These are phyloP conservation scores for Xylariaceae sp. DNA, from an alignment of 2,329 filamentous ascomycete species.

Conservation along the genomic window DNA sequence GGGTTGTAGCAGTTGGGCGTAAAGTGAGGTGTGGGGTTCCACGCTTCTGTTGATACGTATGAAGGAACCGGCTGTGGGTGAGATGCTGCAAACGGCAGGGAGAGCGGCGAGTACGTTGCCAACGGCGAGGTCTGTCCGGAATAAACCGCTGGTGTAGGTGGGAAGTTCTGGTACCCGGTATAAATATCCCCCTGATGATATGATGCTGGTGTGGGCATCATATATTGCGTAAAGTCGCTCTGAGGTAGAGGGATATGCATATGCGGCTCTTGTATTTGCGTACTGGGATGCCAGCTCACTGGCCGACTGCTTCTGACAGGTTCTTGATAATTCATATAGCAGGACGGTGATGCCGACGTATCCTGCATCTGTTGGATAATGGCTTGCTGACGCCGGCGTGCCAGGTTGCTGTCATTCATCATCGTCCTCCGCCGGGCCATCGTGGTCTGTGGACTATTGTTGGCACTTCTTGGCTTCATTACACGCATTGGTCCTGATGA, in stretches of 20 bases:
- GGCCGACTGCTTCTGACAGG: slow-evolving; percentile 48
- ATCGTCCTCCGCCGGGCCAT: slow-evolving; percentile 52
- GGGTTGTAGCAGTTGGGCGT: slow-evolving; percentile 23
- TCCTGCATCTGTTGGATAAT: slow-evolving; percentile 33
- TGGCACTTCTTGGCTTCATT: slow-evolving; percentile 62
- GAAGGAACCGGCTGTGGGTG: slow-evolving; percentile 29
- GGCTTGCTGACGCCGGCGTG: slow-evolving; percentile 41
- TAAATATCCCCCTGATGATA: slow-evolving; percentile 39
- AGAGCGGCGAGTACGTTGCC: slow-evolving; percentile 50
- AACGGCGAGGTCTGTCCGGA: slow-evolving; percentile 56
- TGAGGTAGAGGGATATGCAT: slow-evolving; percentile 33
- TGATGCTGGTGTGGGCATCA: slow-evolving; percentile 34
- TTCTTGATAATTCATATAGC: slow-evolving; percentile 26
- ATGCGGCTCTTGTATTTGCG: slow-evolving; percentile 40
- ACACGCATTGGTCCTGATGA: slow-evolving; percentile 52
- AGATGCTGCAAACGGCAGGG: slow-evolving; percentile 39
- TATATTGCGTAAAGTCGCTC: slow-evolving; percentile 32
- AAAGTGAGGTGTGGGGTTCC: slow-evolving; percentile 30
- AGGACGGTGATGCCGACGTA: slow-evolving; percentile 5
- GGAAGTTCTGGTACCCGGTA: slow-evolving; percentile 38
- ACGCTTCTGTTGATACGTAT: slow-evolving; percentile 36
- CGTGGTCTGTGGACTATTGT: slow-evolving; percentile 60
- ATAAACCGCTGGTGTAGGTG: slow-evolving; percentile 50
- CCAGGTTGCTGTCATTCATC: slow-evolving; percentile 45
- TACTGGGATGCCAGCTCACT: slow-evolving; percentile 72